Evolutionary conservation across 2,329 filamentous ascomycete genomes (phyloP), one percentile per base, ranked within the genome.

Genomic region (Lachnellula arida): DNA sequence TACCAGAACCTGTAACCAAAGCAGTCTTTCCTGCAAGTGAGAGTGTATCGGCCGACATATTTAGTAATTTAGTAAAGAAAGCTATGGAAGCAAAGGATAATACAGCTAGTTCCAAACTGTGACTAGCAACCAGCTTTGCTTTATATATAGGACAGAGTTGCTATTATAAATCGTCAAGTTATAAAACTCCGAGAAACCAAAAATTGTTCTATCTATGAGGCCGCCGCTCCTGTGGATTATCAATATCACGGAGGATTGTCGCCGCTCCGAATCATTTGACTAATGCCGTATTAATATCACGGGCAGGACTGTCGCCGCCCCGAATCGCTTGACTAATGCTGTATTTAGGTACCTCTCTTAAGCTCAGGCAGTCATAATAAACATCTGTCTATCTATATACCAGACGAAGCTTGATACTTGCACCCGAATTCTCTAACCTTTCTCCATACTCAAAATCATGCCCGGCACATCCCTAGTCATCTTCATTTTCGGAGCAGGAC

Each of bases 1-100:
- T 69, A 15, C 74, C 74, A 9, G 75, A 76, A 25, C 75, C 76
- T 0, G 76, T 78, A 8, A 78, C 65, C 37, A 78, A 73, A 56
- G 75, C 75, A 0, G 72, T 63, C 58, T 78, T 77, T 53, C 71
- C 72, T 15, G 63, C 55, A 14, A 78, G 71, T 4, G 68, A 72
- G 17, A 77, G 66, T 1, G 66, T 71, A 9, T 75, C 72, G 5
- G 55, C 37, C 11, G 11, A 1, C 37, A 39, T 39, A 39, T 39
- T 14, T n/a, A 39, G 37, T 22, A 22, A 4, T 22, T 22, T 22
- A 37, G 35, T 15, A 37, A 37, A 37, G 35, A 37, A 3, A 37
- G 35, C 35, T 37, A 37, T 37, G 2, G 15, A 37, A 37, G 35
- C 35, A 37, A 37, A 37, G 35, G 35, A 37, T 37, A 11, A 37